These are phyloP conservation scores for Quercus bicolor DNA, from an alignment of 306 rosid genomes.

Conservation along the genomic window DNA sequence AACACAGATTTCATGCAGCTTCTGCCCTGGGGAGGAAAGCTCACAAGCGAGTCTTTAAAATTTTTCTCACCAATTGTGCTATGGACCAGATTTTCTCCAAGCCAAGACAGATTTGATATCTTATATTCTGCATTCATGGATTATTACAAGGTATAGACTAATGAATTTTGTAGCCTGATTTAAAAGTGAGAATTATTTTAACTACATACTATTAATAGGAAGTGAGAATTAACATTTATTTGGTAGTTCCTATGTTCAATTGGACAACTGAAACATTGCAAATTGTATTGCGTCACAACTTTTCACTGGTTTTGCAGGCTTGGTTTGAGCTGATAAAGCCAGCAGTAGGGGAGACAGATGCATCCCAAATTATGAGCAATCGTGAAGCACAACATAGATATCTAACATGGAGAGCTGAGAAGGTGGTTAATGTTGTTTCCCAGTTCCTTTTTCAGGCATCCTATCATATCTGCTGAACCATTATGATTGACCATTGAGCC, in stretches of 20 bases:
- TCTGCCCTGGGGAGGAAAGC: constrained; percentile 99
- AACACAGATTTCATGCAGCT: constrained; percentile 80
- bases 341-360: constrained; percentile 52
- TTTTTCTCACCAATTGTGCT: constrained; percentile 94
- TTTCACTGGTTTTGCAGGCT: constrained; percentile 38
- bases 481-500: background rate
- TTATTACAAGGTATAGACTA: constrained; percentile 69
- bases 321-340: constrained; percentile 63
- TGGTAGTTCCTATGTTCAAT: constrained; percentile 2
- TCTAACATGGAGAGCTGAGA: constrained; percentile 76
- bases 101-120: constrained; percentile 44
- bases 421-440: constrained; percentile 43
- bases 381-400: constrained; percentile 85
- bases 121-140: constrained; percentile 76
- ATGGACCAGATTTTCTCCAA: constrained; percentile 84
- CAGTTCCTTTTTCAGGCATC: background rate
- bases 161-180: background rate
- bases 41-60: constrained; percentile 70
- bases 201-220: background rate
- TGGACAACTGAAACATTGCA: background rate
- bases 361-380: constrained; percentile 40
- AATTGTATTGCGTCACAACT: background rate
- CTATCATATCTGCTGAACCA: background rate
- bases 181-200: background rate
- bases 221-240: background rate